These are phyloP conservation scores for Hibiscus syriacus DNA, from an alignment of 345 rosid genomes.

Conservation along the genomic window DNA sequence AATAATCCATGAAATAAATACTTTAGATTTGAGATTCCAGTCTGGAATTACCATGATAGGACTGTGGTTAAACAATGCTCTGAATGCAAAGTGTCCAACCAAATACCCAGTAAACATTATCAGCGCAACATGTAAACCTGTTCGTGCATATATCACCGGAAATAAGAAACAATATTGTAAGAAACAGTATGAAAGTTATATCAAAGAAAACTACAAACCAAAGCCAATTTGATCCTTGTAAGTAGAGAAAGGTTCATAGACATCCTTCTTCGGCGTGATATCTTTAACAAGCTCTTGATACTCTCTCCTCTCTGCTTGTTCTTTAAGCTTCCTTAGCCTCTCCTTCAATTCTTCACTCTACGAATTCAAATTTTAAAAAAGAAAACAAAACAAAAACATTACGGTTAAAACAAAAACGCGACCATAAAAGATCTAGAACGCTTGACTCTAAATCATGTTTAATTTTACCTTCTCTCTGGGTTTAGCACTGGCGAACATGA, in stretches of 20 bases:
- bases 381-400: no score
- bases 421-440: background rate
- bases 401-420: background rate
- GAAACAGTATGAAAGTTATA: background rate
- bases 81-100: conserved; percentile 70
- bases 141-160: background rate
- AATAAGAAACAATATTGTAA: background rate
- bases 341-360: conserved; percentile 73
- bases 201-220: conserved; percentile 31
- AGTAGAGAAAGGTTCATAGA: conserved; percentile 78
- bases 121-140: conserved; percentile 84
- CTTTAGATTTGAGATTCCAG: background rate
- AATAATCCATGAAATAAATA: background rate
- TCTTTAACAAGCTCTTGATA: conserved; percentile 86
- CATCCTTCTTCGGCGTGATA: conserved; percentile 51
- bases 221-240: conserved; percentile 97
- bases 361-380: background rate
- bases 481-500: conserved; percentile 57
- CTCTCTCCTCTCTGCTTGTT: conserved; percentile 70
- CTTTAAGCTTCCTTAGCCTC: conserved; percentile 63
- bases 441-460: background rate
- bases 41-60: conserved; percentile 49
- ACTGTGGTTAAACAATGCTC: conserved; percentile 74
- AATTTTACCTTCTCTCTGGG: conserved; percentile 72
- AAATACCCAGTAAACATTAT: conserved; percentile 95